Base-by-base conservation (phyloP, 2,329 filamentous ascomycete species). In the Alternaria brassicae region DNA sequence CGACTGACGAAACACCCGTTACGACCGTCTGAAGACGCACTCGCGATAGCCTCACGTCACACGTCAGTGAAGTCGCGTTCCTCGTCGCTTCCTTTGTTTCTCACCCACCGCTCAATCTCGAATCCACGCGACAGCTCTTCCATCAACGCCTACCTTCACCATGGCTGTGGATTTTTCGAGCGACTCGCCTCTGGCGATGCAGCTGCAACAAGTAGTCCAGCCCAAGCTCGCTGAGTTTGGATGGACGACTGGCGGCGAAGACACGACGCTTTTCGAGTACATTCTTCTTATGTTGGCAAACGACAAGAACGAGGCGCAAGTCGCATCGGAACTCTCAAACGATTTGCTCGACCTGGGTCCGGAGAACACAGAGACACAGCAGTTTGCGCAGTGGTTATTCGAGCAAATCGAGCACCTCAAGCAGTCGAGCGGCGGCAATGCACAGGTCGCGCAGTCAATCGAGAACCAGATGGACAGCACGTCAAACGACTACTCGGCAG, bases 201-300 rank as follows among this genome's bases (percentile, higher is more conserved):
- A 92, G 65, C 87, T 99, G 54, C 92, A 90, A 76, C 83, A 84
- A 70, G 89, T 89, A 40, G 93, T 98, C 64, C 91, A 95, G 79
- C 90, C 92, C 30, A 98, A 98, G 82, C 84, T 99, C 58, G 87
- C 92, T 59, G 94, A 99, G 80, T 89, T 93, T 67, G 94, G 93
- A 72, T 98, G 95, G 94, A 93, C 89, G 62, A 89, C 90, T 28
- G 90, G 90, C 68, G 90, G 89, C 68, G 87, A 88, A 72, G 92
- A 94, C 78, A 89, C 89, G 23, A 91, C 92, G 36, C 86, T 99
- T 60, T 90, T 93, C 60, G 95, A 99, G 81, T 99, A 98, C 81
- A 95, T 99, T 68, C 90, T 98, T 59, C 87, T 98, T 64, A 97
- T 98, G 94, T 86, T 99, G 30, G 92, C 92, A 63, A 98, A 97